These are phyloP conservation scores for Nephelium lappaceum DNA, from an alignment of 345 rosid genomes.

Conservation along the genomic window DNA sequence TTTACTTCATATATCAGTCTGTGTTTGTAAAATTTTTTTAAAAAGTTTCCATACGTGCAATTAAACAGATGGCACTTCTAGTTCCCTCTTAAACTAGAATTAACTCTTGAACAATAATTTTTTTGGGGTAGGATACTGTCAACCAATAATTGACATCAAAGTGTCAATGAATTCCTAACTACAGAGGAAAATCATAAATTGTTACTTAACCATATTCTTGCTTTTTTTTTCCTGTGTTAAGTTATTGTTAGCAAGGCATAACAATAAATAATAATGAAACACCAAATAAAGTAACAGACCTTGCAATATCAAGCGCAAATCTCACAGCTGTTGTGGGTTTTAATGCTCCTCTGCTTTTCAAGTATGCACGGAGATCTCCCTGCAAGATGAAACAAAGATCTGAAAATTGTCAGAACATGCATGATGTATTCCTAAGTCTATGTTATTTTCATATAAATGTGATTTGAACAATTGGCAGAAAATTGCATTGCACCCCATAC, in stretches of 20 bases:
- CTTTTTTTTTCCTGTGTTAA: not conserved
- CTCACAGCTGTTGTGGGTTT: conserved; percentile 60
- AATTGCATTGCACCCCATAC: not conserved
- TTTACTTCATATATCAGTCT: not conserved
- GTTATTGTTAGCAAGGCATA: not conserved
- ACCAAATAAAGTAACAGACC: conserved; percentile 43
- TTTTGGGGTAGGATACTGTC: not conserved
- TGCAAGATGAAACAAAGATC: conserved; percentile 28
- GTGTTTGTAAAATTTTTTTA: not conserved
- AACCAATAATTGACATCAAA: not conserved
- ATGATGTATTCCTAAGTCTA: not conserved
- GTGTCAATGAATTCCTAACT: not conserved
- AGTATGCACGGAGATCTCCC: conserved; percentile 78
- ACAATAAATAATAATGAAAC: not conserved
- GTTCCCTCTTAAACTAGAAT: not conserved
- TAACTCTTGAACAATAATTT: too few species aligned
- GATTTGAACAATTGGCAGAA: not conserved
- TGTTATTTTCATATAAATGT: not conserved
- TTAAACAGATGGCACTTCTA: too few species aligned
- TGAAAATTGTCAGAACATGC: not conserved
- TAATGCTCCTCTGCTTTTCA: conserved; percentile 64
- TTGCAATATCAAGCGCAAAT: conserved; percentile 94
- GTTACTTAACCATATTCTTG: not conserved
- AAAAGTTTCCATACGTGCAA: not conserved
- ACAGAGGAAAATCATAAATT: not conserved